phyloP scores from a whole-genome alignment of 2,329 filamentous ascomycete genomes.

The Colletotrichum caudatum region DNA sequence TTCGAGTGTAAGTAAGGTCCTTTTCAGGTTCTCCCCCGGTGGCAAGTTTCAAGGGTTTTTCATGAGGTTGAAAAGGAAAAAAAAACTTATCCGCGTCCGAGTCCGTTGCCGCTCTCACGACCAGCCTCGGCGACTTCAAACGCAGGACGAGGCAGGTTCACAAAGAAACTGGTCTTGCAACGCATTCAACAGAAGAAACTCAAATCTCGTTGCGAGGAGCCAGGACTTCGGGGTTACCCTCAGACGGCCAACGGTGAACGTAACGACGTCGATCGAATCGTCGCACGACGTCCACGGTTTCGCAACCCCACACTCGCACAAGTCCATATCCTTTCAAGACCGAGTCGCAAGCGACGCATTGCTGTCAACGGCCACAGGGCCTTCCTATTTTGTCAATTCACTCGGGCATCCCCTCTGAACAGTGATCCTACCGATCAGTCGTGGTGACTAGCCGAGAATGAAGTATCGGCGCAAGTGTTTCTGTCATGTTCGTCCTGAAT shows the following conservation, averaged over 20 bases:
- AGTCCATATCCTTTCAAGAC: neutral
- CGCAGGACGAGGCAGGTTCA: neutral
- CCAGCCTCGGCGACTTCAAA: neutral
- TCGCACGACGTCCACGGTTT: neutral
- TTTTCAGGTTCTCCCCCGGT: neutral
- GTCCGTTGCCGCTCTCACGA: neutral
- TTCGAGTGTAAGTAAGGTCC: neutral
- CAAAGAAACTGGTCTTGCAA: neutral
- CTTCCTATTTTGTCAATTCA: neutral
- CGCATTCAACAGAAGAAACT: neutral
- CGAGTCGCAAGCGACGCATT: neutral
- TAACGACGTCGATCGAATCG: neutral
- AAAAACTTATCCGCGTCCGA: neutral
- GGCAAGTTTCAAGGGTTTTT: neutral
- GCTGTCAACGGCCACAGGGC: neutral
- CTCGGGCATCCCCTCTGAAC: neutral
- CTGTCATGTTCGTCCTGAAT: neutral
- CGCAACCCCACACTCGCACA: neutral
- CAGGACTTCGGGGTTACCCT: too few species aligned
- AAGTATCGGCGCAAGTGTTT: neutral
- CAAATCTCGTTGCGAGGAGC: neutral
- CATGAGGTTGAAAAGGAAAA: neutral
- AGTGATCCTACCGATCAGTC: neutral
- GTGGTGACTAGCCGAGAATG: neutral
- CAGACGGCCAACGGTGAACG: too few species aligned